Conservation (phyloP, 805 yeast genomes). For the Huiozyma naganishii region DNA sequence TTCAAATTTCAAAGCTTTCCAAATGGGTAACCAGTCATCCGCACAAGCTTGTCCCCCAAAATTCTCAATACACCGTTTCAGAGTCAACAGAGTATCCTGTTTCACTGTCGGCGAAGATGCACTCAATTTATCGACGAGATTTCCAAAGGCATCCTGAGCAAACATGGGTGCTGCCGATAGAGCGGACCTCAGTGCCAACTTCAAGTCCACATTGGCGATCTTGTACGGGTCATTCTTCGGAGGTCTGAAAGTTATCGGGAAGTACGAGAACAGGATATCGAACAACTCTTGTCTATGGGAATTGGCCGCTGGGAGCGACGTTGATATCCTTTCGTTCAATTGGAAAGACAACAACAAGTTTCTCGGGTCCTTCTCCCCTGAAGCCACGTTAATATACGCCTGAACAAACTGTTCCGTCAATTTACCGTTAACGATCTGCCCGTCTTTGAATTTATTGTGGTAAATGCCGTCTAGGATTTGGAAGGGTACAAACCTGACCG, state of each 20-base stretch:
- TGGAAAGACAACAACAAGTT: slow-evolving; percentile 65
- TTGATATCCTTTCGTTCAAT: slow-evolving; percentile 37
- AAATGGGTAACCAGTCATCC: slow-evolving; percentile 59
- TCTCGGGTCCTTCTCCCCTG: slow-evolving; percentile 91
- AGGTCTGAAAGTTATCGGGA: slow-evolving; percentile 91
- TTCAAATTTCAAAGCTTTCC: slow-evolving; percentile 86
- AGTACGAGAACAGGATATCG: slow-evolving; percentile 86
- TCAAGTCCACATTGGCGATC: slow-evolving; percentile 65
- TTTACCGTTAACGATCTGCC: slow-evolving; percentile 7
- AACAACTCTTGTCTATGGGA: slow-evolving; percentile 57
- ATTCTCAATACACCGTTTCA: slow-evolving; percentile 42
- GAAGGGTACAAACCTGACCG: slow-evolving; percentile 52
- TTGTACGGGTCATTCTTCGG: slow-evolving; percentile 77
- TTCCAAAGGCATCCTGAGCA: slow-evolving; percentile 67
- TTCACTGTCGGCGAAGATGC: slow-evolving; percentile 67
- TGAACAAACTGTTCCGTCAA: slow-evolving; percentile 32
- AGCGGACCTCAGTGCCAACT: slow-evolving; percentile 47
- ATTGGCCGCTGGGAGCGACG: slow-evolving; percentile 18
- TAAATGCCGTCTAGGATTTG: slow-evolving; percentile 33
- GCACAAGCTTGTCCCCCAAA: slow-evolving; percentile 42
- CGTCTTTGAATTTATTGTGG: slow-evolving; percentile 16
- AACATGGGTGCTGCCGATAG: slow-evolving; percentile 50
- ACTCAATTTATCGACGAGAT: slow-evolving; percentile 66
- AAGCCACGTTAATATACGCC: slow-evolving; percentile 55
- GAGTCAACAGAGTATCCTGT: slow-evolving; percentile 58